phyloP scores from a whole-genome alignment of 129 eudicot species.

The Centella asiatica region DNA sequence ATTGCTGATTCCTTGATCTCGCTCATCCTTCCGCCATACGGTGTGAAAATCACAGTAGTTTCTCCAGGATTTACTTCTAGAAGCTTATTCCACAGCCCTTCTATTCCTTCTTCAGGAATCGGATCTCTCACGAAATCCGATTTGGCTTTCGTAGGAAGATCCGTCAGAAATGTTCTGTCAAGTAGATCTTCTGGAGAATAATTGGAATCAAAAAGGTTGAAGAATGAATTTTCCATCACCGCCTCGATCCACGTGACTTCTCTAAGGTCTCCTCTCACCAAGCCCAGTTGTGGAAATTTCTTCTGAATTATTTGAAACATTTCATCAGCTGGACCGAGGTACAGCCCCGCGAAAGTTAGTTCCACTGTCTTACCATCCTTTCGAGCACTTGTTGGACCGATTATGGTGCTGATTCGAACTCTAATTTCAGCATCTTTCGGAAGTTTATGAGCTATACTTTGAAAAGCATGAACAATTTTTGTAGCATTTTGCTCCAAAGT shows the following conservation, averaged over 20 bases:
- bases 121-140: slow-evolving; percentile 3
- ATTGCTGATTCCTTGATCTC: neutral
- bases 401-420: neutral
- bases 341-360: neutral
- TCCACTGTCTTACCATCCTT: neutral
- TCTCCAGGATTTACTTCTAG: neutral
- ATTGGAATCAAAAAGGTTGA: neutral
- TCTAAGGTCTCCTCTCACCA: neutral
- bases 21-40: slow-evolving; percentile 3
- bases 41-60: neutral
- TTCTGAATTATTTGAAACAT: neutral
- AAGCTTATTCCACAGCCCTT: slow-evolving; percentile 10
- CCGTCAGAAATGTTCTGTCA: neutral
- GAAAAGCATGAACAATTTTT: neutral
- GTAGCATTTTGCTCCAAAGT: slow-evolving; percentile 6
- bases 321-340: slow-evolving; percentile 1
- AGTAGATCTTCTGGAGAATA: slow-evolving; percentile 1
- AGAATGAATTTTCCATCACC: neutral
- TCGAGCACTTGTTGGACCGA: neutral
- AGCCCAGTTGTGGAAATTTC: neutral
- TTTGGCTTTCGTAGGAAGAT: slow-evolving; percentile 6
- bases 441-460: slow-evolving; percentile 1
- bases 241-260: neutral
- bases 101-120: neutral
- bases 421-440: neutral